Base-by-base conservation (phyloP, 805 yeast genomes). In the Scheffersomyces stipitis region DNA sequence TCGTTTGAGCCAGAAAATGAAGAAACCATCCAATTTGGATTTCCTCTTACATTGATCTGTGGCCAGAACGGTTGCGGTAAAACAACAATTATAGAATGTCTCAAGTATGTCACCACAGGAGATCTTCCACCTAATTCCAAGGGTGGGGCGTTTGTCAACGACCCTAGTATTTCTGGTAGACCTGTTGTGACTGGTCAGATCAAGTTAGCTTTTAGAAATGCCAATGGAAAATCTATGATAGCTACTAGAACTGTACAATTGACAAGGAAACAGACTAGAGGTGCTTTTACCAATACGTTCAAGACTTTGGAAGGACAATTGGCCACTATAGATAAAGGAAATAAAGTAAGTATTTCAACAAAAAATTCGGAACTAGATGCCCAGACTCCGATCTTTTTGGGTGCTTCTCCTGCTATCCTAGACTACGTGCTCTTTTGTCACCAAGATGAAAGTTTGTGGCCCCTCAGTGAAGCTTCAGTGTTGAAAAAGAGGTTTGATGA, bases 31-130 rank as follows among this genome's bases (percentile, higher is more conserved):
- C 86, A 86, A 53, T 93, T 93, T 62, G 89, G 90, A 12, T 76
- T 78, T 32, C 99, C 99, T 0, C 65, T 93, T 54, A 93, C 99
- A 0, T 70, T 93, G 32, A 91, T 93, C 36, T 96, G 95, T 18
- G 99, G 99, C 0, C 85, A 85, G 34, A 93, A 93, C 62, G 98
- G 99, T 22, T 84, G 96, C 18, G 99, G 99, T 8, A 91, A 93
- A 58, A 93, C 98, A 0, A 90, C 98, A 1, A 82, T 93, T 39
- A 95, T 93, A 44, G 99, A 93, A 60, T 89, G 97, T 57, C 69
- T 93, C 42, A 78, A 89, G 56, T 93, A 89, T 60, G 91, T 95
- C 15, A 88, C 99, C 8, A 91, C 99, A 0, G 98, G 98, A 7
- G 93, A 85, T 53, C 66, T 90, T 40, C 99, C 99, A 1, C 99